Evolutionary conservation across 768 basidiomycete species (phyloP), one percentile per base, ranked within the genome.

Genomic region (Boletales sp.): DNA sequence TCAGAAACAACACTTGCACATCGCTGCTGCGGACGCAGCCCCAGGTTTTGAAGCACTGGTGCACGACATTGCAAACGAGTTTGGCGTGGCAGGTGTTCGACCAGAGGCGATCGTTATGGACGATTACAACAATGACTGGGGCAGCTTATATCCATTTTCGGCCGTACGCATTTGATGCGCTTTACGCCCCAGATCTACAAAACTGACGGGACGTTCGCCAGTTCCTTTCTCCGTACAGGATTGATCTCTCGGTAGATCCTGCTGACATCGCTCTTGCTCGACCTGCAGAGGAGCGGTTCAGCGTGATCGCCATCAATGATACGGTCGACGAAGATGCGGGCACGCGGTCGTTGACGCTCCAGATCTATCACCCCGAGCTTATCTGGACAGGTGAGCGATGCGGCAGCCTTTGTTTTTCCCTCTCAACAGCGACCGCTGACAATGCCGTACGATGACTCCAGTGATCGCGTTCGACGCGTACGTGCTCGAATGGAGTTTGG

Each of bases 401-500:
- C 19, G 8, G 17, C 31, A 4, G 13, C 10, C n/a, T 11, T 40
- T 18, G n/a, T 40, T 39, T n/a, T 13, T n/a, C 4, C 15, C 30
- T 10, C n/a, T 3, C 2, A 34, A 34, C 7, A 5, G 12, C 34
- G 15, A 12, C 7, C 34, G 34, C 8, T 34, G 13, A 34, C 34
- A 14, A 14, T 34, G 5, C 13, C 24, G 24, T 27, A 27, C 24
- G 24, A 3, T 7, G 5, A 1, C 11, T 9, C 7, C 58, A 82
- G 92, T 89, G 5, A 78, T 98, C 47, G 87, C 93, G 0, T 97
- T 98, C 61, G 88, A 94, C 43, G 94, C 91, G 0, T 86, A 94
- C 52, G 90, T 97, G 13, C 66, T 94, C 8, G 69, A 79, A 46
- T 97, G 94, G 94, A 83, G 81, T 14, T 74, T 94, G 34, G 87